These are phyloP conservation scores for Tylopilus sp. DNA, from an alignment of 1,284 basidiomycete genomes.

Conservation along the genomic window DNA sequence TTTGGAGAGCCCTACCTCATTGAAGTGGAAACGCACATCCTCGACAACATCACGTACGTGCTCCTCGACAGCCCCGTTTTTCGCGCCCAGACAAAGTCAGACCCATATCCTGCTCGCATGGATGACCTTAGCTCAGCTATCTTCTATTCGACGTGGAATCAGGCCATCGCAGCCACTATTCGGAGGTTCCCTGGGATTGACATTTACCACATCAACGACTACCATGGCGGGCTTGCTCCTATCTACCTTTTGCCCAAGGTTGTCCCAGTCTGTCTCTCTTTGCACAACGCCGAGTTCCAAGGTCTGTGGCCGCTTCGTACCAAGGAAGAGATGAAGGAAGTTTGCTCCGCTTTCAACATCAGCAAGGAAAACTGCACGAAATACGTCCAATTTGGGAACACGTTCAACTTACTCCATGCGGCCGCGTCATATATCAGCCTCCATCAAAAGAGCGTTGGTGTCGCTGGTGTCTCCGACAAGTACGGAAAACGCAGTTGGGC, in stretches of 20 bases:
- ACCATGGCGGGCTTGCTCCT: constrained; percentile 86
- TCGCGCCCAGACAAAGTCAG: constrained; percentile 90
- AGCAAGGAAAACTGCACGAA: constrained; percentile 92
- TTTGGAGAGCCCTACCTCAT: constrained; percentile 93
- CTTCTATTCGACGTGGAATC: constrained; percentile 97
- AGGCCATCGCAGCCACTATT: constrained; percentile 87
- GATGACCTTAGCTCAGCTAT: constrained; percentile 92
- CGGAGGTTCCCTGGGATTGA: constrained; percentile 82
- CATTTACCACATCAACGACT: constrained; percentile 88
- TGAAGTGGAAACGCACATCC: constrained; percentile 85
- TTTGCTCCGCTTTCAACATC: constrained; percentile 94
- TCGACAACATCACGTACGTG: constrained; percentile 93
- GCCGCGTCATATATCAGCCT: constrained; percentile 87
- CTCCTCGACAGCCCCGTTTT: constrained; percentile 92
- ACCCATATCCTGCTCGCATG: constrained; percentile 94
- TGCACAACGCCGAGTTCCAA: constrained; percentile 96
- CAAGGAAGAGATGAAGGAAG: constrained; percentile 96
- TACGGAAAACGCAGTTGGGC: constrained; percentile 95
- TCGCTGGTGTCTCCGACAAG: constrained; percentile 94
- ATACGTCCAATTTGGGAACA: constrained; percentile 96
- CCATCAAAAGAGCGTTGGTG: constrained; percentile 89
- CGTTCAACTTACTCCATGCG: constrained; percentile 90
- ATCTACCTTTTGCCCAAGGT: constrained; percentile 89
- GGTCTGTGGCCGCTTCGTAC: constrained; percentile 92
- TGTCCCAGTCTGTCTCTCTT: constrained; percentile 83